Percentiles rank a stretch among this genome's conserved stretches.
These are phyloP conservation scores for Podospora bellae-mahoneyi DNA, from an alignment of 495 filamentous ascomycete species.

Conservation along the genomic window DNA sequence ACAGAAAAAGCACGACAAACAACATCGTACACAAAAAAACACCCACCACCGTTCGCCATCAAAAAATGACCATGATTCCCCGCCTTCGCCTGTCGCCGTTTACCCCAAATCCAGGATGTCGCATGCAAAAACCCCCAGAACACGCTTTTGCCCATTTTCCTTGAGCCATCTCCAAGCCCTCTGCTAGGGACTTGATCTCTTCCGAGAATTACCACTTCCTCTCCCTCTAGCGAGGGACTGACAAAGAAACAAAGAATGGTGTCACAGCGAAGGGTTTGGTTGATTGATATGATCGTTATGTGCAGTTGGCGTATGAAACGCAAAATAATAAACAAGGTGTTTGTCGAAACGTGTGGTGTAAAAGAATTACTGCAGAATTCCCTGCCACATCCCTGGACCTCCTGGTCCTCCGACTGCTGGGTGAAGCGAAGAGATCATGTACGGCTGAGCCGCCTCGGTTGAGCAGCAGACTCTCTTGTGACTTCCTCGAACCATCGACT, in stretches of 20 bases:
- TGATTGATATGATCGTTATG: constrained; percentile 18
- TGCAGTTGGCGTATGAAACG: constrained; percentile 18
- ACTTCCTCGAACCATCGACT: constrained; percentile 37
- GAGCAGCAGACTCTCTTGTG: constrained; percentile 62
- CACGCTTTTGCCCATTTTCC: constrained; percentile 28
- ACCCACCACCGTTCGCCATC: constrained; percentile 21
- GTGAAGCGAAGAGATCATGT: constrained; percentile 36
- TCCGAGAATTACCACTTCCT: constrained; percentile 27
- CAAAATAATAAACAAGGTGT: constrained; percentile 20
- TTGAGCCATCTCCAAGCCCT: constrained; percentile 26
- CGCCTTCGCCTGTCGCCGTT: constrained; percentile 29
- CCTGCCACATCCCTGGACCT: constrained; percentile 60
- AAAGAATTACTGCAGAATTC: constrained; percentile 44
- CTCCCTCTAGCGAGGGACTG: constrained; percentile 10
- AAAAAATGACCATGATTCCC: constrained; percentile 23
- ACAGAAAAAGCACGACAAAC: constrained; percentile 17
- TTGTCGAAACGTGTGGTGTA: constrained; percentile 1
- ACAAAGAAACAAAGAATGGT: constrained; percentile 31
- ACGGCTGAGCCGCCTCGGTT: constrained; percentile 37
- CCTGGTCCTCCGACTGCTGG: constrained; percentile 42
- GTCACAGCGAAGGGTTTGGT: constrained; percentile 23
- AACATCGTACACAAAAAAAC: constrained; percentile 30
- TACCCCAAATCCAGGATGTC: constrained; percentile 32
- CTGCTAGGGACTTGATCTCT: constrained; percentile 28
- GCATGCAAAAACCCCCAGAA: constrained; percentile 33